Evolutionary conservation across 1,284 basidiomycete genomes (phyloP).

Genomic region (Apiotrichum siamense): DNA sequence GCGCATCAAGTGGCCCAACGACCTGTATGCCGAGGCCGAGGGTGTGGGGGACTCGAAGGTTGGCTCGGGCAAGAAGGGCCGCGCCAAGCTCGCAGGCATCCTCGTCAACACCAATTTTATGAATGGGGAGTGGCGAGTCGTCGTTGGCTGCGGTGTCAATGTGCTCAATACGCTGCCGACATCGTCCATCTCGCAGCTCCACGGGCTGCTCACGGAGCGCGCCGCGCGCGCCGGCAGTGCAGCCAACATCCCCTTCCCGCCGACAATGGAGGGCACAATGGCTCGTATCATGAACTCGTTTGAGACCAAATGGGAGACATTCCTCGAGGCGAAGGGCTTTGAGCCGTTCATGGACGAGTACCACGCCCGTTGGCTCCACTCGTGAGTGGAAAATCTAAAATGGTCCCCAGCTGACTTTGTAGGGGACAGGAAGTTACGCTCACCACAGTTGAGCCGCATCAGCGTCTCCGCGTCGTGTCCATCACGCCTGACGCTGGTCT

Average conservation of each 20-base stretch:
- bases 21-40: slow-evolving; percentile 67
- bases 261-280: slow-evolving; percentile 67
- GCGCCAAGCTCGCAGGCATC: slow-evolving; percentile 77
- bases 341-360: slow-evolving; percentile 73
- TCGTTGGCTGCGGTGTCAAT: slow-evolving; percentile 88
- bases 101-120: slow-evolving; percentile 82
- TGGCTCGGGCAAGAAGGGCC: slow-evolving; percentile 49
- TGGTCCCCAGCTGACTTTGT: slow-evolving; percentile 2
- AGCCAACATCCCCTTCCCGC: slow-evolving; percentile 43
- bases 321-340: slow-evolving; percentile 63
- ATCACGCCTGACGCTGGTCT: slow-evolving; percentile 85
- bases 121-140: slow-evolving; percentile 64
- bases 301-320: slow-evolving; percentile 69
- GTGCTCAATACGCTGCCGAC: slow-evolving; percentile 78
- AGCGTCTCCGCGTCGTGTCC: slow-evolving; percentile 68
- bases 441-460: slow-evolving; percentile 65
- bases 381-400: slow-evolving; percentile 54
- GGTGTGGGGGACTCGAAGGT: slow-evolving; percentile 43
- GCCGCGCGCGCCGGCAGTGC: slow-evolving; percentile 3
- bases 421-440: slow-evolving; percentile 81
- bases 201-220: slow-evolving; percentile 31
- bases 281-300: slow-evolving; percentile 74
- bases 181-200: slow-evolving; percentile 69
- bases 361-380: slow-evolving; percentile 76
- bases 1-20: slow-evolving; percentile 95